These are phyloP conservation scores for Cutaneotrichosporon spelunceum DNA, from an alignment of 1,284 basidiomycete genomes.

Conservation along the genomic window DNA sequence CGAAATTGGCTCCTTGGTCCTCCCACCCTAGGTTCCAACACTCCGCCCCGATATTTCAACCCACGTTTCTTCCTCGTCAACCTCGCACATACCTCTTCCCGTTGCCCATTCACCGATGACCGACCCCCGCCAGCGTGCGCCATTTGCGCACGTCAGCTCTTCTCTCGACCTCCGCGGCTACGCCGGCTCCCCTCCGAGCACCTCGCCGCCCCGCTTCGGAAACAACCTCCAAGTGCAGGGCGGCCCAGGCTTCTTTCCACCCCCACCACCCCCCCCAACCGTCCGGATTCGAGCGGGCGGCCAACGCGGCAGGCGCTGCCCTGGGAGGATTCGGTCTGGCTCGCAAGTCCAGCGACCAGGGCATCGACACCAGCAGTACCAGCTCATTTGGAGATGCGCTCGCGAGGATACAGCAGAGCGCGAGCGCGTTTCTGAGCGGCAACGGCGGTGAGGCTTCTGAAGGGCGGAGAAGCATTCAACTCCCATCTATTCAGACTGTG, in stretches of 20 bases:
- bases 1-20: background rate
- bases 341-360: constrained; percentile 17
- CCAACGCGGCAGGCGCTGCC: constrained; percentile 8
- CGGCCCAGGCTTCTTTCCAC: constrained; percentile 19
- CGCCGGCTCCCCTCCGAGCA: constrained; percentile 3
- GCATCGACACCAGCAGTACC: background rate
- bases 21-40: background rate
- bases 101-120: constrained; percentile 21
- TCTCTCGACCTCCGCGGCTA: constrained; percentile 21
- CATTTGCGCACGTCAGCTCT: constrained; percentile 38
- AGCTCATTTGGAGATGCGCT: background rate
- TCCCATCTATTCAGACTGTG: constrained; percentile 39
- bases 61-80: constrained; percentile 6
- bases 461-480: background rate
- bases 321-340: constrained; percentile 10
- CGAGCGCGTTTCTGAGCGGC: background rate
- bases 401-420: constrained; percentile 1
- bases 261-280: background rate
- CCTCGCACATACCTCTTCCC: background rate
- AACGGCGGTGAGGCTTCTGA: background rate
- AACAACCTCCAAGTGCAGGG: constrained; percentile 6
- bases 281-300: background rate
- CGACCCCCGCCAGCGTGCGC: constrained; percentile 43
- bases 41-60: background rate
- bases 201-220: background rate